A percentile compares a stretch with the other conserved stretches of the same genome.
Evolutionary conservation across 2,329 filamentous ascomycete genomes (phyloP).

Genomic region (Neofusicoccum umdonicola): DNA sequence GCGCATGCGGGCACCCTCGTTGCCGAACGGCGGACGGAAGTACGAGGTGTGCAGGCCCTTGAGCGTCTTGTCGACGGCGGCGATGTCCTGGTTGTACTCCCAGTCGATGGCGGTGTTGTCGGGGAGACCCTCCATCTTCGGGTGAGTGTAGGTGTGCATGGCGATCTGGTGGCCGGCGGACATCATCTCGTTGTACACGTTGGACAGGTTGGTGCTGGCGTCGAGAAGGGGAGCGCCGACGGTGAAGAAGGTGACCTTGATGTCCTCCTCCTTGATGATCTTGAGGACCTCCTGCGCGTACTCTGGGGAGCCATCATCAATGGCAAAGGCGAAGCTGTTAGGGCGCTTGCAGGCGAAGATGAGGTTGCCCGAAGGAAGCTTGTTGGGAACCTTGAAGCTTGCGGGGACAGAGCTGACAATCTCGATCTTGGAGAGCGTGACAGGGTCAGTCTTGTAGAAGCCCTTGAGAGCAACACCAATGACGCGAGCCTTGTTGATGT

Average conservation of each 20-base stretch:
- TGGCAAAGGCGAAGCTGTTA: conserved; percentile 70
- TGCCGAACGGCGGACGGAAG: conserved; percentile 69
- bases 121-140: conserved; percentile 61
- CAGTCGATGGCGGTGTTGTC: conserved; percentile 57
- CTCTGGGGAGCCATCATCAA: conserved; percentile 64
- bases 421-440: conserved; percentile 59
- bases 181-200: conserved; percentile 63
- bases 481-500: conserved; percentile 55
- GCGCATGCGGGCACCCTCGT: conserved; percentile 64
- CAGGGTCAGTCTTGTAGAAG: conserved; percentile 54
- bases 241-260: conserved; percentile 70
- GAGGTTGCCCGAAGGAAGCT: conserved; percentile 60
- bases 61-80: conserved; percentile 43
- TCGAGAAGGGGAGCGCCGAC: conserved; percentile 64
- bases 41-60: conserved; percentile 46
- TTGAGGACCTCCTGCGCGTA: conserved; percentile 60
- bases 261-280: conserved; percentile 59
- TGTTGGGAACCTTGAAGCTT: conserved; percentile 54
- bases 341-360: conserved; percentile 64
- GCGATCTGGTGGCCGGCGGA: conserved; percentile 65
- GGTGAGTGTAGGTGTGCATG: conserved; percentile 67
- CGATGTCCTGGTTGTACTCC: conserved; percentile 60
- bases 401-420: conserved; percentile 57
- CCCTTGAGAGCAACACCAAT: conserved; percentile 64
- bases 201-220: conserved; percentile 58